Evolutionary conservation across 352 stramenopile species (phyloP).

Genomic region (Globisporangium sylvaticum): DNA sequence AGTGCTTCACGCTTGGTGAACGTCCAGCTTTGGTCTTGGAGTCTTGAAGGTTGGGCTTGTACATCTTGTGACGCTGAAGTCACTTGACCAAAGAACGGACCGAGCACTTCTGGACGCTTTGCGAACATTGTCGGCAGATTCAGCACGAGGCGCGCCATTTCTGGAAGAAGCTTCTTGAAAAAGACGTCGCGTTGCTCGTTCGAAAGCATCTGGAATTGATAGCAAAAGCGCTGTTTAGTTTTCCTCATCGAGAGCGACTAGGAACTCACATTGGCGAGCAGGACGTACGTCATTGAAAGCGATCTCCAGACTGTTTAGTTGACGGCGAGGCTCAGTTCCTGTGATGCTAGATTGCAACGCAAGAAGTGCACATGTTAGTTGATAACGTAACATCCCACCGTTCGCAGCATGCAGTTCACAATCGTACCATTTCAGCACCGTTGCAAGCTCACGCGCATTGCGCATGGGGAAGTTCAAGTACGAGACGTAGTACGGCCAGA

Average conservation of each 20-base stretch:
- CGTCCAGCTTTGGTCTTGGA: constrained; percentile 21
- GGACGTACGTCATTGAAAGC: constrained; percentile 30
- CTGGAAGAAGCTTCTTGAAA: constrained; percentile 43
- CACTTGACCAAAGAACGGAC: constrained; percentile 14
- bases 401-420: not conserved
- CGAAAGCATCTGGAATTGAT: constrained; percentile 33
- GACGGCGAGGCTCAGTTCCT: constrained; percentile 20
- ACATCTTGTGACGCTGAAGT: not conserved
- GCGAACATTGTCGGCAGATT: constrained; percentile 49
- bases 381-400: not conserved
- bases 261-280: not conserved
- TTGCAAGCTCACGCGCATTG: constrained; percentile 28
- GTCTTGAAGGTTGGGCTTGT: not conserved
- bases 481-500: constrained; percentile 69
- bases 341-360: constrained; percentile 22
- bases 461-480: constrained; percentile 42
- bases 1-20: constrained; percentile 49
- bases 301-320: constrained; percentile 37
- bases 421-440: constrained; percentile 41
- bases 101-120: constrained; percentile 32
- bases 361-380: not conserved
- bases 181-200: constrained; percentile 25
- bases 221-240: not conserved
- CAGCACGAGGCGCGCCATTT: constrained; percentile 45
- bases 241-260: not conserved